Conservation (phyloP, 2,329 filamentous ascomycete species). For the Colletotrichum spinosum region DNA sequence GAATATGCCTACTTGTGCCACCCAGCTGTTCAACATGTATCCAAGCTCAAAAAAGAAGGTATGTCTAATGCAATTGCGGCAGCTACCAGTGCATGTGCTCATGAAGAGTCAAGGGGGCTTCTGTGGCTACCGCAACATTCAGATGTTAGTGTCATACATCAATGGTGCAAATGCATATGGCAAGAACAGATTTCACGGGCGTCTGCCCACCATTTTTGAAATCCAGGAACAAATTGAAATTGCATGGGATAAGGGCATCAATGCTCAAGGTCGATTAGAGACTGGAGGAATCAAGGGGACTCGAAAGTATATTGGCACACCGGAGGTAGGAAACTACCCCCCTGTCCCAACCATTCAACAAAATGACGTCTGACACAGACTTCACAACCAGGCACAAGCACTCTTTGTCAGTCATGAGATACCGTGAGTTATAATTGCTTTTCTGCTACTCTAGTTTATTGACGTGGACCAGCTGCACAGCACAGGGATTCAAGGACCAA, state of each 20-base stretch:
- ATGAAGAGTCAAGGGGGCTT: conserved; percentile 74
- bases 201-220: conserved; percentile 80
- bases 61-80: conserved; percentile 21
- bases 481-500: conserved; percentile 68
- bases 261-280: conserved; percentile 77
- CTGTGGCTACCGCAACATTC: conserved; percentile 95
- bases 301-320: conserved; percentile 94
- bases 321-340: conserved; percentile 70
- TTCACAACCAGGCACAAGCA: conserved; percentile 75
- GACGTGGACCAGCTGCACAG: conserved; percentile 64
- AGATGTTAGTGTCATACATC: conserved; percentile 88
- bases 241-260: conserved; percentile 90
- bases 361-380: background rate
- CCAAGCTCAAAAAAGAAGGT: conserved; percentile 83
- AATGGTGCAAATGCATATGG: conserved; percentile 68
- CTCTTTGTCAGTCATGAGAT: conserved; percentile 79
- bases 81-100: background rate
- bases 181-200: conserved; percentile 67
- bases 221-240: conserved; percentile 89
- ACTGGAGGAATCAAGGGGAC: conserved; percentile 91
- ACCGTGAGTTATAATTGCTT: conserved; percentile 57
- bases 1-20: conserved; percentile 84
- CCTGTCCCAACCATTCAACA: background rate
- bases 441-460: conserved; percentile 1
- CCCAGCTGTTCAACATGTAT: conserved; percentile 79